Percentiles rank a stretch among this genome's conserved stretches.
phyloP scores from a whole-genome alignment of 2,329 filamentous ascomycete species.

The Exophiala spinifera region DNA sequence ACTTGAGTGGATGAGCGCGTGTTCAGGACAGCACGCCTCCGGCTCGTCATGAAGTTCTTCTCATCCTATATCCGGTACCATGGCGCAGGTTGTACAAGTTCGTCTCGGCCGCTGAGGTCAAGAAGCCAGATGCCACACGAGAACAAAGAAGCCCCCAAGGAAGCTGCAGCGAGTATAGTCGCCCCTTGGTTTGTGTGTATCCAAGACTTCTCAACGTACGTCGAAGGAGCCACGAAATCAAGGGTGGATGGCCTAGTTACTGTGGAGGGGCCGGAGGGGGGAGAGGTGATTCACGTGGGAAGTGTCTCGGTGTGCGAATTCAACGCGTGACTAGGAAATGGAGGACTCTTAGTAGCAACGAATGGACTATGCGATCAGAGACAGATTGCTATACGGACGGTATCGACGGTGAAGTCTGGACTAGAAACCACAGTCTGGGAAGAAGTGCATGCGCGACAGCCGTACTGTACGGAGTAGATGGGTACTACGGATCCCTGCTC shows the following conservation, averaged over 20 bases:
- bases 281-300: not conserved
- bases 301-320: not conserved
- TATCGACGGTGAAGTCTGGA: not conserved
- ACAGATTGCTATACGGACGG: not conserved
- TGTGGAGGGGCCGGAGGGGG: no score
- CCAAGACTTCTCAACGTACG: not conserved
- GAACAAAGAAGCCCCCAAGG: no score
- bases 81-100: not conserved
- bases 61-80: slow-evolving; percentile 21
- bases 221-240: not conserved
- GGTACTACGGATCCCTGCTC: not conserved
- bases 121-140: not conserved
- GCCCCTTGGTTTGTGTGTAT: not conserved
- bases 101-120: not conserved
- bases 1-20: slow-evolving; percentile 16
- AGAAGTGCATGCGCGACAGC: not conserved
- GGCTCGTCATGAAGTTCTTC: slow-evolving; percentile 17
- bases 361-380: not conserved
- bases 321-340: not conserved
- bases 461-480: no score
- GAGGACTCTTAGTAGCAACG: not conserved
- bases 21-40: slow-evolving; percentile 21
- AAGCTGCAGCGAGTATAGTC: no score
- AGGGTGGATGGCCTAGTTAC: not conserved
- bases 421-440: not conserved